Percentiles rank a stretch among this genome's conserved stretches.
Conservation (phyloP, 192 early-diverging fungal species). For the Coemansia sp. region DNA sequence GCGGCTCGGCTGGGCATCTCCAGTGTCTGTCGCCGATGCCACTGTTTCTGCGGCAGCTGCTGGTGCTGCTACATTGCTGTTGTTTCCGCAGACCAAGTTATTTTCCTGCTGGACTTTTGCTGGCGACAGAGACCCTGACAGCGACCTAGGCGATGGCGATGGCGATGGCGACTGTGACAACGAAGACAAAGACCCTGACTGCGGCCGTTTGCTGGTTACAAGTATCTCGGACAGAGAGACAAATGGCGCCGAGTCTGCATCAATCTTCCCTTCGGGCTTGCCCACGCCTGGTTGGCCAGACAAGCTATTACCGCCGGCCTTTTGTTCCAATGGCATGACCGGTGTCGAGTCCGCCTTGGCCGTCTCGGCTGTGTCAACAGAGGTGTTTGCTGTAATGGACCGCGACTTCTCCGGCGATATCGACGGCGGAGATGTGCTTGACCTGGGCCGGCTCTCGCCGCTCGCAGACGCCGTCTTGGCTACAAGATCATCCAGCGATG, state of each 20-base stretch:
- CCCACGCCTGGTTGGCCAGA: background rate
- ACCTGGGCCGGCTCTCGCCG: background rate
- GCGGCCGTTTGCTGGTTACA: background rate
- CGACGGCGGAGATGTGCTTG: constrained; percentile 12
- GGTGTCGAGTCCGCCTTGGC: constrained; percentile 8
- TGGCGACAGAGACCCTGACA: background rate
- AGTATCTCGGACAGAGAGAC: background rate
- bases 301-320: background rate
- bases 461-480: background rate
- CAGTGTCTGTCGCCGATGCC: background rate
- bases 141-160: background rate
- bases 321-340: background rate
- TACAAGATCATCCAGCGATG: background rate
- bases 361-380: constrained; percentile 5
- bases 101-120: background rate
- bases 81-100: background rate
- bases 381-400: constrained; percentile 6
- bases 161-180: background rate
- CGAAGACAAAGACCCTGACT: background rate
- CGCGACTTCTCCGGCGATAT: constrained; percentile 31
- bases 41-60: background rate
- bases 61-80: background rate
- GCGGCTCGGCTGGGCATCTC: background rate
- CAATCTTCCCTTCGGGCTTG: background rate
- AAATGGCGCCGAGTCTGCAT: background rate